phyloP scores from a whole-genome alignment of 192 early-diverging fungal species.

The Ramicandelaber brevisporus region DNA sequence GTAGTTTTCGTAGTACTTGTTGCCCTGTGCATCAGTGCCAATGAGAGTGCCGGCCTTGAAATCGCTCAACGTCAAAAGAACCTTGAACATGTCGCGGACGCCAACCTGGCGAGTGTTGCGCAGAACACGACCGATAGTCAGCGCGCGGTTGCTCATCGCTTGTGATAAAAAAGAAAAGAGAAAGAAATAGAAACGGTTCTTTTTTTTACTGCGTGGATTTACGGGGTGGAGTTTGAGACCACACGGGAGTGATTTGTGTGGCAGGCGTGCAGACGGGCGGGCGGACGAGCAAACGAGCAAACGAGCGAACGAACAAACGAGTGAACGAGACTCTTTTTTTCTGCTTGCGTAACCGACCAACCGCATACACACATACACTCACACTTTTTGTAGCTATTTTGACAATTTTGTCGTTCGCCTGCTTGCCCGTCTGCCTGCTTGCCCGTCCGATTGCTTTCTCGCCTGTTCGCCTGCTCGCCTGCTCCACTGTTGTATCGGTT shows the following conservation, averaged over 20 bases:
- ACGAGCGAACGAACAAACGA: no score
- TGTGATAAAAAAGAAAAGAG: neutral
- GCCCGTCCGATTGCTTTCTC: neutral
- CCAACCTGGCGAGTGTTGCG: slow-evolving; percentile 11
- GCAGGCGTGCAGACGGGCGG: no score
- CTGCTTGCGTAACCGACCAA: no score
- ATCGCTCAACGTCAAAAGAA: slow-evolving; percentile 17
- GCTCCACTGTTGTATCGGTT: neutral
- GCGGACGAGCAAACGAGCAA: no score
- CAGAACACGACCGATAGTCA: slow-evolving; percentile 16
- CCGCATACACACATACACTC: neutral
- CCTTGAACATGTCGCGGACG: slow-evolving; percentile 16
- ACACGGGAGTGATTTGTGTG: no score
- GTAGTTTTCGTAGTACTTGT: slow-evolving; percentile 46
- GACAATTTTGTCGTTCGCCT: neutral
- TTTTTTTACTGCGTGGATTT: neutral
- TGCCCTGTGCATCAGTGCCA: slow-evolving; percentile 44
- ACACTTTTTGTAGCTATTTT: neutral
- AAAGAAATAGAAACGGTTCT: neutral
- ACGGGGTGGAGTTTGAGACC: neutral
- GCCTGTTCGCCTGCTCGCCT: neutral
- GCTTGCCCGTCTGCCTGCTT: neutral
- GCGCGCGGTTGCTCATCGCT: no score
- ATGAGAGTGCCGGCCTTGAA: slow-evolving; percentile 41
- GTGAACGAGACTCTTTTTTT: no score